Percentiles rank a stretch among this genome's conserved stretches.
These are phyloP conservation scores for Pyrus bretschneideri DNA, from an alignment of 306 rosid genomes.

Conservation along the genomic window DNA sequence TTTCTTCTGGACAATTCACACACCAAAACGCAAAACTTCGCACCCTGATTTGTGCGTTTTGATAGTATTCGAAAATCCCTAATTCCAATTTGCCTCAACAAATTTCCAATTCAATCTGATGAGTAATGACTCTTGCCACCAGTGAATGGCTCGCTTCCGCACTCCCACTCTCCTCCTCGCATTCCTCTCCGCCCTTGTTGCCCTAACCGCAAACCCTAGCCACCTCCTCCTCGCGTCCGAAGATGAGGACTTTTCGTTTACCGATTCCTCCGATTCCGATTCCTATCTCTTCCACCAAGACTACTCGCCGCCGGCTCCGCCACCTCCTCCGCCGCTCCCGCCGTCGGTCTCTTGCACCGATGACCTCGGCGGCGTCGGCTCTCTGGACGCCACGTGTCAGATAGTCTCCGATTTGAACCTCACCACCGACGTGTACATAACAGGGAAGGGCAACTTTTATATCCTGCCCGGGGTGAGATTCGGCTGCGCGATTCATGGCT, in stretches of 20 bases:
- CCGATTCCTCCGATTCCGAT: slow-evolving; percentile 52
- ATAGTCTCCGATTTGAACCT: slow-evolving; percentile 73
- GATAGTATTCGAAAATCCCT: not conserved
- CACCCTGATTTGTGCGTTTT: not conserved
- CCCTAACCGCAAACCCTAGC: slow-evolving; percentile 17
- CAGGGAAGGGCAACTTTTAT: slow-evolving; percentile 90
- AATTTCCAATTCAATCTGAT: slow-evolving; percentile 34
- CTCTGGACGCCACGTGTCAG: slow-evolving; percentile 82
- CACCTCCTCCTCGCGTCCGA: slow-evolving; percentile 21
- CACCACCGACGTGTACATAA: slow-evolving; percentile 87
- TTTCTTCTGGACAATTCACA: not conserved
- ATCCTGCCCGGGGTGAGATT: slow-evolving; percentile 89
- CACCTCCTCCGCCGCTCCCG: slow-evolving; percentile 96
- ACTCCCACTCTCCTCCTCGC: slow-evolving; percentile 35
- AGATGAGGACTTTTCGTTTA: slow-evolving; percentile 34
- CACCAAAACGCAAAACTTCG: not conserved
- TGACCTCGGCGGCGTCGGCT: slow-evolving; percentile 85
- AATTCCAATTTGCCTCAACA: slow-evolving; percentile 22
- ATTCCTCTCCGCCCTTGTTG: slow-evolving; percentile 15
- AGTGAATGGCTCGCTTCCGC: slow-evolving; percentile 86
- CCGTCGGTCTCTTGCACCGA: slow-evolving; percentile 83
- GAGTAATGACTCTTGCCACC: slow-evolving; percentile 71
- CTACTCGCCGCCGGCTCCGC: slow-evolving; percentile 97
- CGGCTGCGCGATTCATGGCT: slow-evolving; percentile 65
- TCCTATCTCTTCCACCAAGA: slow-evolving; percentile 78